Evolutionary conservation across 2,329 filamentous ascomycete genomes (phyloP).

Genomic region (Zymoseptoria passerinii): DNA sequence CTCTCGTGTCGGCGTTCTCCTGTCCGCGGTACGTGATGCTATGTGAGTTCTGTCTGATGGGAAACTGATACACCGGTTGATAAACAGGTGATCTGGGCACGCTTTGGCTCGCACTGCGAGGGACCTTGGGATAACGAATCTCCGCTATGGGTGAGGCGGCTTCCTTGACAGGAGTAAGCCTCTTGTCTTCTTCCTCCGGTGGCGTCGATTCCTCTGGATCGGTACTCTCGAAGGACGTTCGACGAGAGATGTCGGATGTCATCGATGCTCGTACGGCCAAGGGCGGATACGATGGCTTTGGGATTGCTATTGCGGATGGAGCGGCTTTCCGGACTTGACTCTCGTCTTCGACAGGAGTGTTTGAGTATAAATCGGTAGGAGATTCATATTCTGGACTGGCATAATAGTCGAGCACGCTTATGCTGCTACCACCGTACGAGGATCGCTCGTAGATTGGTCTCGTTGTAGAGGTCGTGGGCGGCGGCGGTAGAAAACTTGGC

Average conservation of each 20-base stretch:
- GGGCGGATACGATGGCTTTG: slow-evolving; percentile 19
- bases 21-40: not conserved
- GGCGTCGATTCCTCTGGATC: slow-evolving; percentile 40
- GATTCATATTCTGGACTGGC: slow-evolving; percentile 24
- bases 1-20: slow-evolving; percentile 9
- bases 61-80: not conserved
- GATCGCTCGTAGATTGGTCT: slow-evolving; percentile 3
- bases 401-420: slow-evolving; percentile 26
- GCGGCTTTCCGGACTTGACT: slow-evolving; percentile 16
- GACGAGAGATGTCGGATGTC: slow-evolving; percentile 26
- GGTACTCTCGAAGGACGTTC: slow-evolving; percentile 40
- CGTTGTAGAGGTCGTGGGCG: slow-evolving; percentile 2
- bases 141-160: slow-evolving; percentile 33
- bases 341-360: slow-evolving; percentile 20
- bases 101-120: slow-evolving; percentile 39
- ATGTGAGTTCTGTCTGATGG: not conserved
- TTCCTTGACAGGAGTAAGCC: slow-evolving; percentile 37
- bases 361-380: slow-evolving; percentile 12
- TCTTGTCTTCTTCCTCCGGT: slow-evolving; percentile 36
- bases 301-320: slow-evolving; percentile 17
- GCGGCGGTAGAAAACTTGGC: slow-evolving; percentile 2
- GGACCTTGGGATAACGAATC: slow-evolving; percentile 42
- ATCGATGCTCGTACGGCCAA: slow-evolving; percentile 15
- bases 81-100: slow-evolving; percentile 31
- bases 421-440: slow-evolving; percentile 7